These are phyloP conservation scores for Aureococcus anophagefferens DNA, from an alignment of 108 stramenopile genomes.

Conservation along the genomic window DNA sequence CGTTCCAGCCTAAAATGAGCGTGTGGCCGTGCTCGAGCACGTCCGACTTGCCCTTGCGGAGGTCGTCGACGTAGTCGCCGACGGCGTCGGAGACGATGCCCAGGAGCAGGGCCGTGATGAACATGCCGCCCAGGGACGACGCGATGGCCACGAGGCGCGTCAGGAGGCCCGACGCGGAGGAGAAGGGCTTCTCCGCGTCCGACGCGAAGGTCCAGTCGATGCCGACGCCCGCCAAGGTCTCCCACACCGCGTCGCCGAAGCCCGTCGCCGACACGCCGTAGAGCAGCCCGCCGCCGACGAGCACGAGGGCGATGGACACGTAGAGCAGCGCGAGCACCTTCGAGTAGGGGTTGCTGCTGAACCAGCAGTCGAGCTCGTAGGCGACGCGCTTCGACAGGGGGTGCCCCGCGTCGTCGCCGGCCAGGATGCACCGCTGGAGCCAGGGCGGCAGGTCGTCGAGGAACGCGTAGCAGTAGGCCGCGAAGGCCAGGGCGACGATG, in stretches of 20 bases:
- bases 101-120: slow-evolving; percentile 43
- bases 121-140: slow-evolving; percentile 41
- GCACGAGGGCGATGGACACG: slow-evolving; percentile 25
- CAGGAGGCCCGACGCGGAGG: slow-evolving; percentile 13
- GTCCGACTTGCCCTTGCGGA: slow-evolving; percentile 35
- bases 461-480: neutral
- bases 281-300: slow-evolving; percentile 18
- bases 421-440: neutral
- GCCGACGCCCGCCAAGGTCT: slow-evolving; percentile 19
- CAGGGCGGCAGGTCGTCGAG: neutral
- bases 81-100: slow-evolving; percentile 42
- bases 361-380: slow-evolving; percentile 27
- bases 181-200: slow-evolving; percentile 38
- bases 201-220: slow-evolving; percentile 42
- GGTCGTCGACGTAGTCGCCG: slow-evolving; percentile 35
- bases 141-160: slow-evolving; percentile 27
- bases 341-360: slow-evolving; percentile 23
- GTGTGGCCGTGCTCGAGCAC: slow-evolving; percentile 38
- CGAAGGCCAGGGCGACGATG: neutral
- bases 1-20: slow-evolving; percentile 37
- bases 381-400: slow-evolving; percentile 11
- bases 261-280: slow-evolving; percentile 9
- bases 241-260: slow-evolving; percentile 11
- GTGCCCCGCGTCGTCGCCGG: neutral
- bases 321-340: slow-evolving; percentile 24